Evolutionary conservation across 305 asterid species (phyloP), one percentile per base, ranked within the genome.

Genomic region (Fraxinus sp.): DNA sequence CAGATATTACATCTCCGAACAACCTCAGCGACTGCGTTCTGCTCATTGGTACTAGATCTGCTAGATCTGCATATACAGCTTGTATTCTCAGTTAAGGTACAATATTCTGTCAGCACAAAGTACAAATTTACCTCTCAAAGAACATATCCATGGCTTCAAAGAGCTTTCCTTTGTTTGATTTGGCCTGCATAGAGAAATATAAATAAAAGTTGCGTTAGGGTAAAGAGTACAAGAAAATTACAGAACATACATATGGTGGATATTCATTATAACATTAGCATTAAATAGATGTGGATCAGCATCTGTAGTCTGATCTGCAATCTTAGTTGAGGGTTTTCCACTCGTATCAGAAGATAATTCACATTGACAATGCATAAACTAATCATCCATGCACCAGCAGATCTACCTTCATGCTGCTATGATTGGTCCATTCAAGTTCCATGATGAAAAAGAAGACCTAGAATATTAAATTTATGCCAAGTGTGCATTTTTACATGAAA

Each of bases 71-170:
- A 90, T 37, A 82, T 41, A 84, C 72, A 87, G 81, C 20, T 80
- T 75, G 59, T 75, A 78, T 73, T 84, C 66, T 88, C 83, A 82
- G 46, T 55, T 77, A 82, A 77, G 70, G 87, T 71, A 78, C 32
- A 43, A 18, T 6, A 41, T 49, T 79, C 36, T 78, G 75, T 59
- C 78, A 28, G 83, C 68, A 84, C 64, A 62, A 77, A 68, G 84
- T 59, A 73, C 78, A 30, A 26, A 59, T 80, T 81, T 83, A 96
- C 99, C 99, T 94, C 85, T 95, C 97, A 88, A 96, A 96, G 88
- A 93, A 96, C 84, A 92, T 85, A 66, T 85, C 91, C 98, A 96
- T 94, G 83, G 99, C 93, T 86, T 95, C 98, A 77, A 96, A 90
- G 77, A 95, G 92, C 88, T 93, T 95, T 87, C 78, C 97, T 87